Base-by-base conservation (phyloP, 176 grass and related monocot species). In the Lolium perenne region DNA sequence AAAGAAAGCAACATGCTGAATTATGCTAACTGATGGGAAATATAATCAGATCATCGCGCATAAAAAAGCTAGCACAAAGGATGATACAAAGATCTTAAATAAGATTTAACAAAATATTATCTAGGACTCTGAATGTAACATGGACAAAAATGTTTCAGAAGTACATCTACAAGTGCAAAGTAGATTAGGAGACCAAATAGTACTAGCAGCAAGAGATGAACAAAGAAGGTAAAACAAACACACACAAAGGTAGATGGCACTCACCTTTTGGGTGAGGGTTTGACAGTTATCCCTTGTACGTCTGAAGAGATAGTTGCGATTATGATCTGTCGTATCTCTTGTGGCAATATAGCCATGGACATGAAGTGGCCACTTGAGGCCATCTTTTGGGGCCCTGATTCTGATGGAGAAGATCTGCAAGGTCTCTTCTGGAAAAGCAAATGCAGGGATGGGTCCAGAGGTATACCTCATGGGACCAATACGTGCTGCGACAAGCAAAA, bases 331-430 rank as follows among this genome's bases (percentile, higher is more conserved):
- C 1, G 38, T 22, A 13, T 79, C 57, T 17, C 57, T 59, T 7
- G 41, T 45, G 59, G 57, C 57, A 79, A 79, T 38, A 60, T 47
- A 41, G 77, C 57, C 77, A 43, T 63, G 1, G 77, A 79, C 77
- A 79, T 5, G 12, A 7, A 63, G 77, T 3, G 77, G 77, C 77
- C 77, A 79, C n/a, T 10, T 21, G 55, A 79, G 56, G 43, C 56
- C 38, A 45, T 22, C 57, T 22, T 3, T 79, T 40, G 15, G 38
- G 56, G 14, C 77, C 13, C 3, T 25, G 6, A 79, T 57, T 40
- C 41, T 79, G 56, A 79, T 43, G 12, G 56, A 79, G 38, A 80
- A 63, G 55, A 80, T 46, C 41, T 80, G 57, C 11, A 80, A 45
- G 0, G 77, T 63, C 3, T 23, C 0, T 25, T 46, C 69, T 6